Evolutionary conservation across 371 early-diverging fungal genomes (phyloP), one percentile per base, ranked within the genome.

Genomic region (Mucor plumbeus): DNA sequence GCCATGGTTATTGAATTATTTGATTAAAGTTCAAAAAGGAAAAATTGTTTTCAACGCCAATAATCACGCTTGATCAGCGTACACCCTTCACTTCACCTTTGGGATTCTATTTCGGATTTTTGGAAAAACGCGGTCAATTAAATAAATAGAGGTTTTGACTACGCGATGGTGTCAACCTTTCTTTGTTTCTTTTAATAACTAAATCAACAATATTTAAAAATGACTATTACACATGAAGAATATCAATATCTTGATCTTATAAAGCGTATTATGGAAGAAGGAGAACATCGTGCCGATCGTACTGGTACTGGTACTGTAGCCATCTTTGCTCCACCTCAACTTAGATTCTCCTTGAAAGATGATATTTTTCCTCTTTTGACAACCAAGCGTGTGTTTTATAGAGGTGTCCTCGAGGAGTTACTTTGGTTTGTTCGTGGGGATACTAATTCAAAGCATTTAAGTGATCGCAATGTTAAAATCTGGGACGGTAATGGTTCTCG

Each of bases 401-500:
- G 97, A 38, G 92, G 92, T 1, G 95, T 99, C 0, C 83, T 91
- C 35, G 99, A 99, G 77, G 99, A 99, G 74, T 85, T 99, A 6
- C 86, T 99, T 39, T 99, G 99, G 95, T 99, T 99, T 76, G 83
- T 99, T 31, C 88, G 91, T 39, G 99, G 96, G 3, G 92, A 95
- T 41, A 99, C 99, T 15, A 93, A 99, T 76, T 88, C 92, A 9
- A 84, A 85, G 26, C 84, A 93, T 26, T 82, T 99, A 41, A 78
- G 87, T 47, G 93, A 88, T 15, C 95, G 95, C 66, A 90, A 89
- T 31, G 85, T 99, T 56, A 89, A 96, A 59, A 99, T 99, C 65
- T 99, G 99, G 99, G 97, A 99, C 66, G 96, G 93, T 38, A 99
- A 99, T 81, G 96, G 97, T 36, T 92, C 94, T 1, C 88, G 98